These are phyloP conservation scores for Xanthoconium separans DNA, from an alignment of 1,284 basidiomycete species.

Conservation along the genomic window DNA sequence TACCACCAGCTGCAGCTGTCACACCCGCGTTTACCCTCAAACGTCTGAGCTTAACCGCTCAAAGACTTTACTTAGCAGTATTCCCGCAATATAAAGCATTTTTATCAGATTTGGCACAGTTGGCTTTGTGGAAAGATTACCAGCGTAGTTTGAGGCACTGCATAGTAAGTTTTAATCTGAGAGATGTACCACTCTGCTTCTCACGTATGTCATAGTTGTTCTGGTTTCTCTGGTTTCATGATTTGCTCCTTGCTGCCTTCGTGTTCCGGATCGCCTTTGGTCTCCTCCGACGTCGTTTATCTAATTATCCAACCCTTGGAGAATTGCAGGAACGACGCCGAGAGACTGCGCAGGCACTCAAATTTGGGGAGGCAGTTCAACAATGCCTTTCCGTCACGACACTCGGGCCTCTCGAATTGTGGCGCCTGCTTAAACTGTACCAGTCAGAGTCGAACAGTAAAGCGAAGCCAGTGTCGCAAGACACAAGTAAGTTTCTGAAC, in stretches of 20 bases:
- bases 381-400: conserved; percentile 46
- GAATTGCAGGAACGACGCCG: conserved; percentile 52
- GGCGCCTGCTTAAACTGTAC: conserved; percentile 46
- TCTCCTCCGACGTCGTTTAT: conserved; percentile 48
- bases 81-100: conserved; percentile 52
- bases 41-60: conserved; percentile 49
- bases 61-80: conserved; percentile 54
- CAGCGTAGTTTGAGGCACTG: conserved; percentile 50
- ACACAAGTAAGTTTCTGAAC: conserved; percentile 12
- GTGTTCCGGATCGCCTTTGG: conserved; percentile 47
- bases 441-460: conserved; percentile 29
- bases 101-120: conserved; percentile 35
- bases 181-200: neutral
- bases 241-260: conserved; percentile 53
- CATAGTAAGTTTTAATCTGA: conserved; percentile 39
- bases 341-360: conserved; percentile 47
- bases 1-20: conserved; percentile 41
- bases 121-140: conserved; percentile 58
- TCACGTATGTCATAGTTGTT: conserved; percentile 44
- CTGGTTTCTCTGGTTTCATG: conserved; percentile 63
- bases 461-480: conserved; percentile 26
- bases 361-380: conserved; percentile 52
- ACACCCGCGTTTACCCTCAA: conserved; percentile 52
- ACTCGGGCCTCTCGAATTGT: conserved; percentile 51
- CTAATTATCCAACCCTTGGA: conserved; percentile 53